Conservation (phyloP, 257 asterid species). For the Solanum tarapatanum region DNA sequence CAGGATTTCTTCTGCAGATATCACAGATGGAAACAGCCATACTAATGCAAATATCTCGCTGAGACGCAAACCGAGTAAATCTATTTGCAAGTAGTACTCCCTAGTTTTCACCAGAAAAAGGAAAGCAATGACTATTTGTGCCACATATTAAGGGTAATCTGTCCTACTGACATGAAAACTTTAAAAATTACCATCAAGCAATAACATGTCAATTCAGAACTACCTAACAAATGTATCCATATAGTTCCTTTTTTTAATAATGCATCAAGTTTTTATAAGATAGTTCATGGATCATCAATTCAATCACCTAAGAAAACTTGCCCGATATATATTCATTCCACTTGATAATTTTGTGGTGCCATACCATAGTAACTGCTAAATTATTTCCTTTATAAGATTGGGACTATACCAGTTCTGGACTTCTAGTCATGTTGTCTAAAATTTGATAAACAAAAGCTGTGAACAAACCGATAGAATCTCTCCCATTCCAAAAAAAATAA, state of each 20-base stretch:
- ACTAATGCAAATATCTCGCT: constrained; percentile 49
- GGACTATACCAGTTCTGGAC: neutral
- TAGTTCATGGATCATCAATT: neutral
- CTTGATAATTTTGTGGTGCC: neutral
- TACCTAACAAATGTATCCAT: neutral
- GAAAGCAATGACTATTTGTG: neutral
- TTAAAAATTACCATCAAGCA: neutral
- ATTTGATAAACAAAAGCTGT: neutral
- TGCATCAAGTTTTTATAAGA: neutral
- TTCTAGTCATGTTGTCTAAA: neutral
- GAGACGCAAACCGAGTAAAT: constrained; percentile 37
- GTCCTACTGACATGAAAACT: neutral
- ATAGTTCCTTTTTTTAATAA: neutral
- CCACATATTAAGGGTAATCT: neutral
- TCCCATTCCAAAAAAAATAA: neutral
- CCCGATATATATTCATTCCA: neutral
- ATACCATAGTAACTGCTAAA: neutral
- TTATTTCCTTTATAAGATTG: neutral
- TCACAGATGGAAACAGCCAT: constrained; percentile 80
- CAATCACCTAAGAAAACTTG: neutral
- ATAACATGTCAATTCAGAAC: neutral
- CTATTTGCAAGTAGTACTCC: constrained; percentile 57
- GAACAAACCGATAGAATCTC: neutral
- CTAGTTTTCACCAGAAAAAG: constrained; percentile 28
- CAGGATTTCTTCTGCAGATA: constrained; percentile 89